phyloP scores from a whole-genome alignment of 805 yeast species.

The Zygoascus bituminiphila region DNA sequence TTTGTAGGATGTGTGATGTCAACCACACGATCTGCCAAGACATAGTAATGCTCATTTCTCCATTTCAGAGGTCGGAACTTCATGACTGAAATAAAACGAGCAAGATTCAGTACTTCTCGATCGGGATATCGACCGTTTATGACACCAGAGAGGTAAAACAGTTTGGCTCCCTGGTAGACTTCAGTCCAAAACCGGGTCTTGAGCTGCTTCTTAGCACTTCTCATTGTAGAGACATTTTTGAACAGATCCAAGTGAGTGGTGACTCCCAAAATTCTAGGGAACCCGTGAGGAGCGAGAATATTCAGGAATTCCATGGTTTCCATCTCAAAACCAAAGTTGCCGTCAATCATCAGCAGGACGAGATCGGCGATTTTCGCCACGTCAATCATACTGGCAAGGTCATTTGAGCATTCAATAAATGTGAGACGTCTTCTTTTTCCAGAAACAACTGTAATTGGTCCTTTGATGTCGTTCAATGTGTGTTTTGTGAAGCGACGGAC shows the following conservation, averaged over 20 bases:
- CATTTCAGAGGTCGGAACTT: conserved; percentile 98
- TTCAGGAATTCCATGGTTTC: conserved; percentile 98
- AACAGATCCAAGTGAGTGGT: conserved; percentile 93
- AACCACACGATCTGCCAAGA: conserved; percentile 82
- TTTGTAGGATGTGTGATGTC: conserved; percentile 89
- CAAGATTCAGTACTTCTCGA: conserved; percentile 83
- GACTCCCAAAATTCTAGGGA: conserved; percentile 94
- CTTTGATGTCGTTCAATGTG: conserved; percentile 75
- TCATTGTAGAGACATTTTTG: conserved; percentile 77
- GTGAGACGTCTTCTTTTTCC: conserved; percentile 91
- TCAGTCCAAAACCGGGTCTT: conserved; percentile 98
- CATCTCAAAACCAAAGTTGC: conserved; percentile 98
- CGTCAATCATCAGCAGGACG: conserved; percentile 83
- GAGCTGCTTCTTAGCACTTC: conserved; percentile 84
- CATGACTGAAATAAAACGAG: conserved; percentile 93
- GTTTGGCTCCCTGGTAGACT: conserved; percentile 95
- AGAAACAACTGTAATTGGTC: conserved; percentile 93
- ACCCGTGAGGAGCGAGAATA: conserved; percentile 95
- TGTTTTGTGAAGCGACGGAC: conserved; percentile 85
- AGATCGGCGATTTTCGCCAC: conserved; percentile 92
- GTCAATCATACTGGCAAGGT: conserved; percentile 91
- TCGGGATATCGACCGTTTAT: conserved; percentile 97
- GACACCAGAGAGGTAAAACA: conserved; percentile 90
- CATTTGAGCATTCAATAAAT: conserved; percentile 87
- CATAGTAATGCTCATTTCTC: conserved; percentile 97